A percentile compares a stretch with the other conserved stretches of the same genome.
Evolutionary conservation across 345 rosid genomes (phyloP).

Genomic region (Boechera retrofracta): DNA sequence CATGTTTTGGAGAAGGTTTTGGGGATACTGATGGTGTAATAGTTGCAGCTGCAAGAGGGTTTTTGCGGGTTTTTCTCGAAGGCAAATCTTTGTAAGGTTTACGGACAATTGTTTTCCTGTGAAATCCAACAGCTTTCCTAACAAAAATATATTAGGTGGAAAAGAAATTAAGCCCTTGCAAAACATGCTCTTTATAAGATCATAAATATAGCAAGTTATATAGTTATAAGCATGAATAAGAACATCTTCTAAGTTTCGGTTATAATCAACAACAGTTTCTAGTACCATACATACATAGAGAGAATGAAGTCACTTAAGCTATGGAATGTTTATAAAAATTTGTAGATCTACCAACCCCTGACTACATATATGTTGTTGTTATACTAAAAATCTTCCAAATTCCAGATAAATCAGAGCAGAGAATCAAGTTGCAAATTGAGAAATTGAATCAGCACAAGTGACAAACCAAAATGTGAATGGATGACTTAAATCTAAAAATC

Average conservation of each 20-base stretch:
- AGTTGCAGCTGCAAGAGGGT: neutral
- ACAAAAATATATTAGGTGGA: neutral
- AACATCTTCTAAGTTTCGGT: neutral
- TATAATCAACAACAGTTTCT: neutral
- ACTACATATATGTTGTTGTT: conserved; percentile 8
- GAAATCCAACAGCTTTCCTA: conserved; percentile 53
- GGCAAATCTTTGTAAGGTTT: neutral
- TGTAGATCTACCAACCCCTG: conserved; percentile 17
- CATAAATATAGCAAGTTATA: neutral
- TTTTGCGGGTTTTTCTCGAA: neutral
- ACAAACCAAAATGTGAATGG: no score
- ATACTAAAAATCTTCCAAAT: conserved; percentile 1
- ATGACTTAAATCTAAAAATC: no score
- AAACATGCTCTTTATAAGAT: neutral
- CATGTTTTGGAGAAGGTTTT: conserved; percentile 12
- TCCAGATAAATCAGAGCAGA: neutral
- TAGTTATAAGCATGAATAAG: neutral
- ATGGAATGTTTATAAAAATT: neutral
- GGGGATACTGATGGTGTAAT: conserved; percentile 35
- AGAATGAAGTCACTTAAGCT: neutral
- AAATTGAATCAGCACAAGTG: no score
- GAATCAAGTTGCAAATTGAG: neutral
- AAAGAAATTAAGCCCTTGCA: neutral
- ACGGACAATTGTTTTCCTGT: conserved; percentile 47
- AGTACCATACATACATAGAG: neutral